A percentile compares a stretch with the other conserved stretches of the same genome.
Conservation (phyloP, 2,329 filamentous ascomycete genomes). For the Calonectria leucothoes region DNA sequence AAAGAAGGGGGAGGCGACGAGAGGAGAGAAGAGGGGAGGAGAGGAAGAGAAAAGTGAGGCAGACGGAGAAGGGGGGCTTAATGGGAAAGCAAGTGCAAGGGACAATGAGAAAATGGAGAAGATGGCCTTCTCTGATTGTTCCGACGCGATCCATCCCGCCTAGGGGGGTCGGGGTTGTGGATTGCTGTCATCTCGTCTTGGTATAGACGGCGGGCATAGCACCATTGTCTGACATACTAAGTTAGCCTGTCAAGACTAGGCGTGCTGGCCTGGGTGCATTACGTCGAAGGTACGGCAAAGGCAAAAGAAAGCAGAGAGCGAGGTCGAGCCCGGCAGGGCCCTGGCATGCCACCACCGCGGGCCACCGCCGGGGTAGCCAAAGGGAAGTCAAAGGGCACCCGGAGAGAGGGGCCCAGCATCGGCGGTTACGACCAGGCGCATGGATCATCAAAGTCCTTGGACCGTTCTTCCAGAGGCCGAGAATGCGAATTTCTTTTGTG, state of each 20-base stretch:
- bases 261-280: not conserved
- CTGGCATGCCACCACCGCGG: not conserved
- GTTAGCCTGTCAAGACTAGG: constrained; percentile 8
- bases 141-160: not conserved
- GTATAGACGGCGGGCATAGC: not conserved
- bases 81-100: not conserved
- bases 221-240: constrained; percentile 9
- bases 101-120: not conserved
- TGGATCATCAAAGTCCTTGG: not conserved
- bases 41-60: not conserved
- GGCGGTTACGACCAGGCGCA: not conserved
- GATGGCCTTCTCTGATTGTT: constrained; percentile 9
- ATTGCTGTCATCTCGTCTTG: constrained; percentile 21
- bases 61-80: not conserved
- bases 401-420: not conserved
- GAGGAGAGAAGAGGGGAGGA: constrained; percentile 4
- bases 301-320: not conserved
- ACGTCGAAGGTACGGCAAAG: constrained; percentile 11
- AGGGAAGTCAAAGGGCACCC: not conserved
- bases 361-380: not conserved
- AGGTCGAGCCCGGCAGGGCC: not conserved
- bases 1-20: constrained; percentile 10
- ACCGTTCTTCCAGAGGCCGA: not conserved
- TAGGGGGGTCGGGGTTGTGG: constrained; percentile 8
- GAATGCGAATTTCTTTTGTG: constrained; percentile 2